A percentile compares a stretch with the other conserved stretches of the same genome.
Conservation (phyloP, 345 rosid species). For the Salix dunnii region DNA sequence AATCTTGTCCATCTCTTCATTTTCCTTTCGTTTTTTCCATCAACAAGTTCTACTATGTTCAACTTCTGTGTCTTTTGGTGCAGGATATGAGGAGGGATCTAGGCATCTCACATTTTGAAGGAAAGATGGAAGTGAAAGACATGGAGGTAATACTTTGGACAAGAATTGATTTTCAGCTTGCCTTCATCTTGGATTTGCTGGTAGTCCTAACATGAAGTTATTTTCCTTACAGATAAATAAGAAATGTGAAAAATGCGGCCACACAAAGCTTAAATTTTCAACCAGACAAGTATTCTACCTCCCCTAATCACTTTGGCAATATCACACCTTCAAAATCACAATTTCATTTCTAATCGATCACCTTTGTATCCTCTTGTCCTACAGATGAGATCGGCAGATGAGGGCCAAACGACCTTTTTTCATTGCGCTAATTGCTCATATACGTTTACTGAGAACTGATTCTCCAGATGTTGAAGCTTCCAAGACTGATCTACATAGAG, state of each 20-base stretch:
- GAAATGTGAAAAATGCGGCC: conserved; percentile 20
- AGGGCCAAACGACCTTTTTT: conserved; percentile 26
- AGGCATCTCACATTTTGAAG: conserved; percentile 25
- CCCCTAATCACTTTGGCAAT: background rate
- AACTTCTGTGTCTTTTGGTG: background rate
- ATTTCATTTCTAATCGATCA: background rate
- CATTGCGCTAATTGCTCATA: conserved; percentile 14
- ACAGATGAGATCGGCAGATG: conserved; percentile 29
- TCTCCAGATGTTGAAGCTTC: background rate
- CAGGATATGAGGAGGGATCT: conserved; percentile 28
- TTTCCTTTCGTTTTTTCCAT: background rate
- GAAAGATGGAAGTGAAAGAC: conserved; percentile 28
- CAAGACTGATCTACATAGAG: background rate
- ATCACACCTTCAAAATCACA: background rate
- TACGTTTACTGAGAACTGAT: conserved; percentile 21
- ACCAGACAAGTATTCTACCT: conserved; percentile 16
- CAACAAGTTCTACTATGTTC: too few relatives aligned
- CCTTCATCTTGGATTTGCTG: background rate
- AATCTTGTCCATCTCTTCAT: background rate
- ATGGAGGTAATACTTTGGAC: conserved; percentile 20
- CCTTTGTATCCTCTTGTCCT: background rate
- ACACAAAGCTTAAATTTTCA: conserved; percentile 23
- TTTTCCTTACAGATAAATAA: conserved; percentile 17
- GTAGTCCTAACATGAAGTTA: background rate
- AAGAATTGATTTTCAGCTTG: background rate